These are phyloP conservation scores for Syzygium jambos DNA, from an alignment of 345 rosid genomes.

Conservation along the genomic window DNA sequence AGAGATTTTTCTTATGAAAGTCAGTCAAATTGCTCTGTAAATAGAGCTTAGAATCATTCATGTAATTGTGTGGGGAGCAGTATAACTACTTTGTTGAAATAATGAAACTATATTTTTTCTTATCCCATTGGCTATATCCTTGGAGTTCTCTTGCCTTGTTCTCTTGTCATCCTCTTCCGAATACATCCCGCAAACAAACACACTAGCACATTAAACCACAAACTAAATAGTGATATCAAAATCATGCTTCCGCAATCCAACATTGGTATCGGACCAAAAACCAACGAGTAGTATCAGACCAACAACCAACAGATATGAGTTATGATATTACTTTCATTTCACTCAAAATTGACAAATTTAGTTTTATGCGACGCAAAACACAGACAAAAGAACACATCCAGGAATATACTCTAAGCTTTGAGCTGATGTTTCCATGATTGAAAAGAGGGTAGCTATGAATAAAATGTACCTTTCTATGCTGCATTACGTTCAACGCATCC, in stretches of 20 bases:
- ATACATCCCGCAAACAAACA: neutral
- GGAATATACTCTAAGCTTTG: neutral
- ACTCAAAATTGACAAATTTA: neutral
- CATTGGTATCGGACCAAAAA: neutral
- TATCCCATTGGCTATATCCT: neutral
- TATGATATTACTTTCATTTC: neutral
- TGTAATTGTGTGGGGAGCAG: neutral
- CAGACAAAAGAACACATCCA: neutral
- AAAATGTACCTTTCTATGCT: neutral
- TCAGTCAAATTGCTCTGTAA: too few relatives aligned
- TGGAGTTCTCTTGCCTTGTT: neutral
- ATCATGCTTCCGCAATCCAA: neutral
- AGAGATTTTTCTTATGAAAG: too few relatives aligned
- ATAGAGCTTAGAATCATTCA: neutral
- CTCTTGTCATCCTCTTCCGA: neutral
- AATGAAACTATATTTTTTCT: too few relatives aligned
- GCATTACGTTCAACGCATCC: neutral
- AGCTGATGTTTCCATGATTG: neutral
- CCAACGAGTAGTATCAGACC: too few relatives aligned
- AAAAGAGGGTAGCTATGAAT: neutral
- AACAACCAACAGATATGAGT: too few relatives aligned
- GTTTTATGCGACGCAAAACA: neutral
- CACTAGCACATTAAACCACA: neutral
- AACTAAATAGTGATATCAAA: neutral
- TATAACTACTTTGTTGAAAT: neutral